Base-by-base conservation (phyloP, 768 basidiomycete species). In the Trametes coccinea region DNA sequence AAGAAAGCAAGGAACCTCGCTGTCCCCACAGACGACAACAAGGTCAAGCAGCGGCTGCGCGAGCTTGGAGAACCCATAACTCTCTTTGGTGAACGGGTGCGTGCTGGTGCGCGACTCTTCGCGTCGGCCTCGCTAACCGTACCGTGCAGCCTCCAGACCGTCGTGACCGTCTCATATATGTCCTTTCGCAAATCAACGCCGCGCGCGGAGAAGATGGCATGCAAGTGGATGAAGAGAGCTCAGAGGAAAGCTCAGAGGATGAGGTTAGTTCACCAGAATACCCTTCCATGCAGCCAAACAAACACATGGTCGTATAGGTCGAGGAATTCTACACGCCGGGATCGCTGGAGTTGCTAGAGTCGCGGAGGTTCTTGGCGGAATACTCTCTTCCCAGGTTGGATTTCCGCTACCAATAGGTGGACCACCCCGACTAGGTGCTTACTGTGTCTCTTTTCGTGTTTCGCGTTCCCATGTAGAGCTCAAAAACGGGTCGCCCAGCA, bases 21-120 rank as follows among this genome's bases (percentile, higher is more conserved):
- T 6, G 94, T 98, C 9, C 97, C 97, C 7, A 99, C 97, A 6
- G 96, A 98, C 75, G 97, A 98, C 75, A 90, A 86, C 70, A 88
- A 90, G 66, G 97, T 99, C 69, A 90, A 90, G 72, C 87, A 89
- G 41, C 82, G 92, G 59, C 80, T 99, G 60, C 82, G 97, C 59
- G 93, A 96, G 76, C 88, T 97, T 67, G 95, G 93, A 41, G 93
- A 99, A 73, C 97, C 97, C 41, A 95, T 98, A 70, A 98, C 95
- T 5, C 82, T 98, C 30, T 99, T 98, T 68, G 97, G 95, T 65
- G 97, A 98, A 84, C 88, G 94, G 61, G 95, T 97, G 71, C 31
- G 14, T 43, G 14, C 29, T 43, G 4, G n/a, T 4, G 5, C 41
- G 14, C n/a, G 13, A 13, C n/a, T 9, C 2, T 5, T 14, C 14